phyloP scores from a whole-genome alignment of 2,329 filamentous ascomycete species.

The Alternaria sp. region DNA sequence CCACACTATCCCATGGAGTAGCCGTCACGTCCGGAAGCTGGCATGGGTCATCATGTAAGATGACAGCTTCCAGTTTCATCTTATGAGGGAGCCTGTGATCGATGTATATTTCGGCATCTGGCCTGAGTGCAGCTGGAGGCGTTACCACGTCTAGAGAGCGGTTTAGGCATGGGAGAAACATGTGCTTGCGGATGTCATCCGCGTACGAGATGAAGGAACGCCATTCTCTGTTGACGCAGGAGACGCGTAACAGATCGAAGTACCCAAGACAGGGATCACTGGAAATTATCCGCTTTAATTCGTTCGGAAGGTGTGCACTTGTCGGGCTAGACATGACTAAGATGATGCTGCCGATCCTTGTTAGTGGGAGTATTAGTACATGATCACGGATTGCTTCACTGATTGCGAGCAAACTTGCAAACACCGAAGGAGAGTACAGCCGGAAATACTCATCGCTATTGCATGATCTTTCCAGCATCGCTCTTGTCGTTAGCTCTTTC shows the following conservation, averaged over 20 bases:
- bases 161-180: not conserved
- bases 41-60: not conserved
- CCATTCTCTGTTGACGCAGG: not conserved
- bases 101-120: not conserved
- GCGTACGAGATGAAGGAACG: not conserved
- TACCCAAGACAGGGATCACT: not conserved
- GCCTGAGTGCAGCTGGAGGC: not conserved
- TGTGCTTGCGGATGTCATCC: not conserved
- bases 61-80: not conserved
- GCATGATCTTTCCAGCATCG: not conserved
- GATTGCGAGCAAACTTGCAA: not conserved
- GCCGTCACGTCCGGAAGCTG: not conserved
- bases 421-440: not conserved
- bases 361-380: not conserved
- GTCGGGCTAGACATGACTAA: not conserved
- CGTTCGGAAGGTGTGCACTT: not conserved
- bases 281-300: not conserved
- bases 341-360: not conserved
- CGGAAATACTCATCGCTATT: accelerated
- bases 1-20: not conserved
- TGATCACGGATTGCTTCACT: not conserved
- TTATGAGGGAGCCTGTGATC: not conserved
- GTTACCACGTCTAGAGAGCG: not conserved
- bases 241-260: not conserved
- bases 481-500: not conserved